Percentiles rank a stretch among this genome's conserved stretches.
Conservation (phyloP, 768 basidiomycete species). For the Boletus rubroflammeus region DNA sequence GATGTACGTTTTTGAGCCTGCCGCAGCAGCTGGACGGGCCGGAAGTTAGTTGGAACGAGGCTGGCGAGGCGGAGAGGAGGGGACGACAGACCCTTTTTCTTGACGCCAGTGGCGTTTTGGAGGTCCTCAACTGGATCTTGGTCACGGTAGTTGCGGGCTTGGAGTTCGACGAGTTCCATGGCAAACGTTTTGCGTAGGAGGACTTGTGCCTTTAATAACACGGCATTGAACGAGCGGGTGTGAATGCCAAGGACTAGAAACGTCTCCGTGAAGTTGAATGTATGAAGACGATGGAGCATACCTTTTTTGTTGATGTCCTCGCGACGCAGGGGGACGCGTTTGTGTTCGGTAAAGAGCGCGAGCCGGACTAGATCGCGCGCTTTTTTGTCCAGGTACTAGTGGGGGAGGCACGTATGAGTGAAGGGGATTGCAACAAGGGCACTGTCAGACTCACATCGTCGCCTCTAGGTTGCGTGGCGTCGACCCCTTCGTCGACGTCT, state of each 20-base stretch:
- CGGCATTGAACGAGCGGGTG: slow-evolving; percentile 57
- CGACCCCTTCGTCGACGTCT: slow-evolving; percentile 32
- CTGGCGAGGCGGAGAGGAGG: not conserved
- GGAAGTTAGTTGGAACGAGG: not conserved
- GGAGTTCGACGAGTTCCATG: slow-evolving; percentile 81
- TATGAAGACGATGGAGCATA: slow-evolving; percentile 15
- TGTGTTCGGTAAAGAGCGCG: slow-evolving; percentile 78
- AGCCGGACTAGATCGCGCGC: slow-evolving; percentile 73
- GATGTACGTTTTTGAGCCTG: slow-evolving; percentile 77
- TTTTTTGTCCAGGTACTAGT: slow-evolving; percentile 62
- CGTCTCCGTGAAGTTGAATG: not conserved
- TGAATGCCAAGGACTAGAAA: slow-evolving; percentile 44
- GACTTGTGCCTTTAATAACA: slow-evolving; percentile 62
- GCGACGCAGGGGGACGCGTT: slow-evolving; percentile 58
- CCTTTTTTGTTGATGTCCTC: slow-evolving; percentile 91
- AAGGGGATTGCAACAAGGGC: not conserved
- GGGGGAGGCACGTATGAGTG: not conserved
- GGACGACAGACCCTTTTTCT: slow-evolving; percentile 55
- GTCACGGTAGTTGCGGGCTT: slow-evolving; percentile 48
- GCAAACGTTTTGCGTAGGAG: slow-evolving; percentile 67
- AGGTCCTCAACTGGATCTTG: slow-evolving; percentile 40
- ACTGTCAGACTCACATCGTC: slow-evolving; percentile 16
- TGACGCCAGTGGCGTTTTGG: slow-evolving; percentile 52
- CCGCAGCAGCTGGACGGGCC: slow-evolving; percentile 36
- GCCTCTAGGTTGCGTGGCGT: slow-evolving; percentile 29